Conservation (phyloP, 1,139 yeast genomes). For the Yamadazyma blattariae region DNA sequence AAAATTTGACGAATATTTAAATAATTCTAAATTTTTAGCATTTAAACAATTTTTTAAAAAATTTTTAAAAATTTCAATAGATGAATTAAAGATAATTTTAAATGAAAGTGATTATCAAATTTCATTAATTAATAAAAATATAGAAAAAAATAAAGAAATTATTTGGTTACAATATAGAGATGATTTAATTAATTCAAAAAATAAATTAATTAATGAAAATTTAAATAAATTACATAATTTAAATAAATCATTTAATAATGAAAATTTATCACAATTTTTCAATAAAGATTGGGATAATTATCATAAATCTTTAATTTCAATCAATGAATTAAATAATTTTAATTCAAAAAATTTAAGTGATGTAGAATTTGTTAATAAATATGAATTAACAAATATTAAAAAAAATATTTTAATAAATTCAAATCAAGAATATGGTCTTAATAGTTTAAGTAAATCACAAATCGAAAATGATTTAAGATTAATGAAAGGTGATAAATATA, state of each 20-base stretch:
- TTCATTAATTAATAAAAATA: conserved; percentile 19
- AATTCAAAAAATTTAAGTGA: not conserved
- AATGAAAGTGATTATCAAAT: conserved; percentile 33
- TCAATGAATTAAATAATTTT: conserved; percentile 7
- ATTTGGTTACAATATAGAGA: conserved; percentile 34
- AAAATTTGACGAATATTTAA: conserved; percentile 27
- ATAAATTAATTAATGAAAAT: conserved; percentile 22
- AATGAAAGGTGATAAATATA: conserved; percentile 7
- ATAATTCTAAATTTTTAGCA: conserved; percentile 19
- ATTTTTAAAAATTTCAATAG: conserved; percentile 22
- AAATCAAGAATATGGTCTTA: not conserved
- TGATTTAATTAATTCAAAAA: conserved; percentile 21
- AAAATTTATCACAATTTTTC: conserved; percentile 15
- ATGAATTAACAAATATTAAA: conserved; percentile 34
- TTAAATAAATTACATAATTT: conserved; percentile 23
- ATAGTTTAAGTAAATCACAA: conserved; percentile 23
- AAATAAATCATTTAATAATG: conserved; percentile 23
- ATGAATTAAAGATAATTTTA: conserved; percentile 23
- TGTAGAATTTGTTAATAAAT: conserved; percentile 17
- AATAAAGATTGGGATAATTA: conserved; percentile 22
- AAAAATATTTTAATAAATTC: conserved; percentile 9
- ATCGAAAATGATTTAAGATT: conserved; percentile 16
- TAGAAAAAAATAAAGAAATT: conserved; percentile 26
- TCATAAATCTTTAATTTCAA: conserved; percentile 28
- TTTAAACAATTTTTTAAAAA: conserved; percentile 28